Evolutionary conservation across 805 yeast species (phyloP), one percentile per base, ranked within the genome.

Genomic region (Yarrowia sp.): DNA sequence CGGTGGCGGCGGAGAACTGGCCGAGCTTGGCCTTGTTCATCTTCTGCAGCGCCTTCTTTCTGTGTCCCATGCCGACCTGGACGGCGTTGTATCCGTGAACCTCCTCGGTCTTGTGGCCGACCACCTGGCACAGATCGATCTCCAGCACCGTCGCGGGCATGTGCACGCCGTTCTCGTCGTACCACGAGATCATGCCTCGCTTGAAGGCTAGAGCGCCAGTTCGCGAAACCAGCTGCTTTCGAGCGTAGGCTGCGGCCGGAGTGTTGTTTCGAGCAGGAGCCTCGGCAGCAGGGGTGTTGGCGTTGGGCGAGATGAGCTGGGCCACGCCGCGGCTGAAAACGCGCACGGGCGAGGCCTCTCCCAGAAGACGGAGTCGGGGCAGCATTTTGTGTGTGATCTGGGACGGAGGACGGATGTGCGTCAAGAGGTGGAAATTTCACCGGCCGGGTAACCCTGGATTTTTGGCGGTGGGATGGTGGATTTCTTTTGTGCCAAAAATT

Each of bases 141-240:
- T 91, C 96, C 39, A 94, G 77, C 8, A 94, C 88, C 4, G 99
- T 94, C 53, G 96, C 94, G 2, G 96, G 92, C 61, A 80, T 73
- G 65, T 84, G 84, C 60, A 77, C 78, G 25, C 97, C 98, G 13
- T 79, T 79, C 35, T 75, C 74, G 70, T 81, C 74, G 70, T 81
- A 93, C 81, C 84, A 88, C 14, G 94, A 84, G 56, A 91, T 84
- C 97, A 93, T 93, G 16, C 97, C 98, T 63, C 87, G 79, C 72
- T 94, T 94, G 66, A 84, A 77, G 1, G 96, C 96, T 27, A 93
- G 75, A 19, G 90, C 77, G 12, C 99, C 99, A 7, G 96, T 85
- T 74, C 99, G 84, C 44, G 75, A 73, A 27, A 90, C 84, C 33
- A 93, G 78, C 72, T 85, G 81, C 71, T 85, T 87, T 73, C 97